Evolutionary conservation across 2,329 filamentous ascomycete genomes (phyloP), one percentile per base, ranked within the genome.

Genomic region (Thelonectria olida): DNA sequence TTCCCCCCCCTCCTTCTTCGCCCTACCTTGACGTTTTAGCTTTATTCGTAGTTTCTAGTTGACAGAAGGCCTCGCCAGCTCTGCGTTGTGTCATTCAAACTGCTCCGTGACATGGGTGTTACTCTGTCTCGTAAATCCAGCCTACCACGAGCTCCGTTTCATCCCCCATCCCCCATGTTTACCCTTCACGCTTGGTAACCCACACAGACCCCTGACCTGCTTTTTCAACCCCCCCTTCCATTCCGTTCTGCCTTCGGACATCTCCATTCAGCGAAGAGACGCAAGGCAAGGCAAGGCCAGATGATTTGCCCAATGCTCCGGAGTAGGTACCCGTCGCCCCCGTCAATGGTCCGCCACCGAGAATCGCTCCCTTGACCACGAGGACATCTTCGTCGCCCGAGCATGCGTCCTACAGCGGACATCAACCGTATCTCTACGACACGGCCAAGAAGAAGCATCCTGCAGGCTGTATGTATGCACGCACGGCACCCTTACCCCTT

Each of bases 101-200:
- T 8, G 9, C 28, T 8, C 7, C 28, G 4, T 15, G 19, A 49
- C 23, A 23, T 31, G 39, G 7, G 19, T 13, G 19, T 17, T 20
- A 45, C 41, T 48, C 28, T 47, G 51, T 31, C 19, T 44, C 51
- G 10, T 36, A 25, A 25, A 15, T 12, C 13, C 39, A 23, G 19
- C 19, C 39, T 54, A 44, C 51, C 19, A 31, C 27, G 36, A 31
- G 25, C 31, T 10, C 6, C 42, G 6, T 6, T 22, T n/a, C 51
- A 20, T 22, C 23, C 38, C 25, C 7, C 13, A 9, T 20, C 28
- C n/a, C 19, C 17, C 48, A 41, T 53, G 39, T 48, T 54, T 17
- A 15, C 34, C 38, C 48, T 49, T 49, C 49, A 58, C 17, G 56
- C 56, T 34, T 59, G 56, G 56, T 59, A 59, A 54, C 49, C 56